phyloP scores from a whole-genome alignment of 2,329 filamentous ascomycete genomes.

The Sarocladium strictum region DNA sequence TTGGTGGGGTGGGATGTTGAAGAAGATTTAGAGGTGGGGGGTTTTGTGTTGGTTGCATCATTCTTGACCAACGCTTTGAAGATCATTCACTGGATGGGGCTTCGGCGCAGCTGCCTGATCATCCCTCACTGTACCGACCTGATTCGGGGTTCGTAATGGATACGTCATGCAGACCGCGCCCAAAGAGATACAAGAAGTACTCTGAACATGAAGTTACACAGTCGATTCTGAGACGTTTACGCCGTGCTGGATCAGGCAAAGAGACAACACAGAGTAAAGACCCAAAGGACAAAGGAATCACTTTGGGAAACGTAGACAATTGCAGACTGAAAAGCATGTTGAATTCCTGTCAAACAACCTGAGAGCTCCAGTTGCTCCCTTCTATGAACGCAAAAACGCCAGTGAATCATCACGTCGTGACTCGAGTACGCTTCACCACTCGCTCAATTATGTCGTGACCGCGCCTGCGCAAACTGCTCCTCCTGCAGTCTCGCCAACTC shows the following conservation, averaged over 20 bases:
- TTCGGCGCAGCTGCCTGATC: neutral
- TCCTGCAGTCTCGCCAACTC: constrained; percentile 84
- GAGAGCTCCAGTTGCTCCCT: neutral
- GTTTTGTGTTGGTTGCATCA: constrained; percentile 3
- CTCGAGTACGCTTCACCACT: no score
- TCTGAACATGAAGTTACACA: no score
- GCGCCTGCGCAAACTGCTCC: constrained; percentile 79
- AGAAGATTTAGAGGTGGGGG: neutral
- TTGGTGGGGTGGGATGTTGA: neutral
- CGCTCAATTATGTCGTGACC: constrained; percentile 28
- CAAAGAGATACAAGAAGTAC: no score
- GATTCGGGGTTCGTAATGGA: no score
- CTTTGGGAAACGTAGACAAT: no score
- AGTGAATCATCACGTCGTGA: constrained; percentile 3
- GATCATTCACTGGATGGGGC: neutral
- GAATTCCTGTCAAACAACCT: neutral
- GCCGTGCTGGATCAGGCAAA: no score
- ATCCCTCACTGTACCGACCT: neutral
- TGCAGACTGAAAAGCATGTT: no score
- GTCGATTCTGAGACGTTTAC: no score
- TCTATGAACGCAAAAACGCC: constrained; percentile 12
- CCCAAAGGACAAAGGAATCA: no score
- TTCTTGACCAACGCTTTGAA: neutral
- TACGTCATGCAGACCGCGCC: no score
- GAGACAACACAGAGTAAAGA: no score